These are phyloP conservation scores for Medicago truncatula DNA, from an alignment of 306 rosid species.

Conservation along the genomic window DNA sequence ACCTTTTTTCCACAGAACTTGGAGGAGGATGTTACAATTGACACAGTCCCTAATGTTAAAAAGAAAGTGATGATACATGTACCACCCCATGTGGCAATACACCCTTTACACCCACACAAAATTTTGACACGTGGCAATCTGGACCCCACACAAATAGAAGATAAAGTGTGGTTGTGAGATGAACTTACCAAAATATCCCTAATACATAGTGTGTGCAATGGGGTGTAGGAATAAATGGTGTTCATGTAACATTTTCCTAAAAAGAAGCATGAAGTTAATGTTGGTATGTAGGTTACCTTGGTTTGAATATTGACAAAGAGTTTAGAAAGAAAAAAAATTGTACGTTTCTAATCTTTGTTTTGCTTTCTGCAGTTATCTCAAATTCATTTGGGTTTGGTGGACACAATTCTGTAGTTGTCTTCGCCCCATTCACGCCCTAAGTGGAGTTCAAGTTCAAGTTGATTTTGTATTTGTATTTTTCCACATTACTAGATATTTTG, in stretches of 20 bases:
- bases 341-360: constrained; percentile 19
- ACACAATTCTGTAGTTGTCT: constrained; percentile 76
- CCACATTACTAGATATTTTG: no score
- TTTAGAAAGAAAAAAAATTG: not conserved
- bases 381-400: constrained; percentile 87
- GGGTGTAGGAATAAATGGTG: no score
- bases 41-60: constrained; percentile 72
- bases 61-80: no score
- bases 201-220: no score
- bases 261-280: constrained; percentile 74
- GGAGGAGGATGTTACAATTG: constrained; percentile 71
- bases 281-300: constrained; percentile 55
- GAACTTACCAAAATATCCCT: no score
- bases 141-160: no score
- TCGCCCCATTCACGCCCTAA: constrained; percentile 65
- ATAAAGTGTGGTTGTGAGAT: no score
- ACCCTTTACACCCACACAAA: no score
- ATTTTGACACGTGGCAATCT: no score
- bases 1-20: constrained; percentile 49
- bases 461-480: not conserved
- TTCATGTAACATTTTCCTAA: no score
- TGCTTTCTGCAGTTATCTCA: constrained; percentile 61
- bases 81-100: no score
- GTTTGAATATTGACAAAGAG: not conserved
- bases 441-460: constrained; percentile 23